Base-by-base conservation (phyloP, 345 rosid genomes). In the Syzygium aromaticum region DNA sequence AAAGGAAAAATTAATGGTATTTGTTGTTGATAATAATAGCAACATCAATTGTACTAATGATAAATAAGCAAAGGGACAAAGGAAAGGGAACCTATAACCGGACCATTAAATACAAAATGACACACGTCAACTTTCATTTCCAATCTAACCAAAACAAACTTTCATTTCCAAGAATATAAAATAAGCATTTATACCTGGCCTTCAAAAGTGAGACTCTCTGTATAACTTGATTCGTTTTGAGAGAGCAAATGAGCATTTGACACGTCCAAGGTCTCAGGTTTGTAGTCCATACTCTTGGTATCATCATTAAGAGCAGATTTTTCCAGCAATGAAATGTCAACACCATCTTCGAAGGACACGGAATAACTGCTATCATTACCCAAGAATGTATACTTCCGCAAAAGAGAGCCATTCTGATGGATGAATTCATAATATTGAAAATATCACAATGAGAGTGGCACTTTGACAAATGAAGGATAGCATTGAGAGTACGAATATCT, bases 311-410 rank as follows among this genome's bases (percentile, higher is more conserved):
- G 84, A 27, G 91, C 89, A 77, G 89, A 86, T 85, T 90, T 91
- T 85, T 96, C 98, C 84, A 92, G 88, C 91, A 94, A 89, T 63
- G 92, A 91, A 85, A 98, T 91, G 78, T 95, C 93, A 86, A 98
- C 99, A 87, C 97, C 96, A 93, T 98, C 99, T 88, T 96, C 99
- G 52, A 87, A 80, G 61, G 95, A 93, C 85, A 96, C 91, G 43
- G 98, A 92, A 91, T 95, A 98, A 93, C 98, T 95, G 94, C 99
- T 96, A 87, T 94, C 98, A 84, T 93, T 96, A 89, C 98, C 93
- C 96, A 98, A 93, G 94, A 96, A 95, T 52, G 93, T 92, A 91
- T 94, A 93, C 91, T 94, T 95, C 90, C 94, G 93, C 95, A 98
- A 92, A 90, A 96, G 96, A 51, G 90, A 93, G 85, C 98, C 98